A percentile compares a stretch with the other conserved stretches of the same genome.
Conservation (phyloP, 129 eudicot genomes). For the Scalesia atractyloides region DNA sequence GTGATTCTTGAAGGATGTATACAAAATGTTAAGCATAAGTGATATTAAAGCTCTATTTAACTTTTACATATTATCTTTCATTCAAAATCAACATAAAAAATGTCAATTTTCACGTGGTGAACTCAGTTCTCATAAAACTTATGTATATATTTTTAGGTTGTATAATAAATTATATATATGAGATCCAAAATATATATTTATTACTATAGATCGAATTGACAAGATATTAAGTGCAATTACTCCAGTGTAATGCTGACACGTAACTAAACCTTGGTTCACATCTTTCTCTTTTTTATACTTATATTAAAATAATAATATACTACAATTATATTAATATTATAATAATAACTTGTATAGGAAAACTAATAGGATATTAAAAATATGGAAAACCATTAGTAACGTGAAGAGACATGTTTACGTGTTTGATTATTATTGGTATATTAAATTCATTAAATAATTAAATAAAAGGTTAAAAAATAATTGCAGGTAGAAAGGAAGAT, state of each 20-base stretch:
- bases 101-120: neutral
- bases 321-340: neutral
- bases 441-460: neutral
- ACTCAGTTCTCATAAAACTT: neutral
- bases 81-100: neutral
- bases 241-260: slow-evolving; percentile 16
- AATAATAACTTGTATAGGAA: neutral
- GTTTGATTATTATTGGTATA: slow-evolving; percentile 10
- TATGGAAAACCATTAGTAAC: slow-evolving; percentile 1
- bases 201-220: neutral
- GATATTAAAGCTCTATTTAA: no score
- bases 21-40: no score
- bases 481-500: slow-evolving; percentile 76
- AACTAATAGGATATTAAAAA: neutral
- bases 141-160: no score
- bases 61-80: neutral
- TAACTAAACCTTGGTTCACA: slow-evolving; percentile 21
- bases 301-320: neutral
- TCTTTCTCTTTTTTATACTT: slow-evolving; percentile 16
- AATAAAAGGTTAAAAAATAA: neutral
- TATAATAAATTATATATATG: slow-evolving; percentile 2
- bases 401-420: slow-evolving; percentile 15
- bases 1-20: no score
- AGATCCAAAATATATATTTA: neutral
- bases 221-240: neutral